Conservation (phyloP, 1,139 yeast genomes). For the Barnettozyma hawaiiensis region DNA sequence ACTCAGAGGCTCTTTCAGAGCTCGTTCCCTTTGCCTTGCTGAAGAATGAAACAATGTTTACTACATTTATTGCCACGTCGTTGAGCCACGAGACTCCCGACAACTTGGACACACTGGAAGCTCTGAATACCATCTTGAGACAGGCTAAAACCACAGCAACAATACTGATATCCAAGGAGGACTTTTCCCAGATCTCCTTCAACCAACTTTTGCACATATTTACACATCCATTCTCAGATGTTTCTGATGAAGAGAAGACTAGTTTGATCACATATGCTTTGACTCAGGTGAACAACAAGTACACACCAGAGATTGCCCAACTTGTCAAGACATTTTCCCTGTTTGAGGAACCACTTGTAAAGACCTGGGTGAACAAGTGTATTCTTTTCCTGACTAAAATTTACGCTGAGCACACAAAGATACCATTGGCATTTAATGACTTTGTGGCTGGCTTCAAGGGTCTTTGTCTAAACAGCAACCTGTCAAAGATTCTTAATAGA, state of each 20-base stretch:
- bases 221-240: conserved; percentile 5
- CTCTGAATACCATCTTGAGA: not conserved
- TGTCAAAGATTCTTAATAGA: conserved; percentile 44
- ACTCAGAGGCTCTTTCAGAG: not conserved
- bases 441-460: conserved; percentile 32
- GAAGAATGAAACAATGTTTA: conserved; percentile 8
- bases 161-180: conserved; percentile 13
- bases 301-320: conserved; percentile 26
- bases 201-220: conserved; percentile 17
- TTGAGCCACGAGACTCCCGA: conserved; percentile 4
- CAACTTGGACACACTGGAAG: not conserved
- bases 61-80: conserved; percentile 20
- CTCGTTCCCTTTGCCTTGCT: conserved; percentile 10
- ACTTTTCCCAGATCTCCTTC: conserved; percentile 18
- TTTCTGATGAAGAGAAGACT: conserved; percentile 21
- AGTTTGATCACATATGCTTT: conserved; percentile 24
- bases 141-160: conserved; percentile 15
- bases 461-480: conserved; percentile 28
- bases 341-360: conserved; percentile 18
- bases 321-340: conserved; percentile 20
- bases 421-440: conserved; percentile 33
- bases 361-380: conserved; percentile 38
- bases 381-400: conserved; percentile 56
- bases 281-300: conserved; percentile 26
- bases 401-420: conserved; percentile 45